Evolutionary conservation across 495 filamentous ascomycete genomes (phyloP).

Genomic region (Bathelium albidoporum): DNA sequence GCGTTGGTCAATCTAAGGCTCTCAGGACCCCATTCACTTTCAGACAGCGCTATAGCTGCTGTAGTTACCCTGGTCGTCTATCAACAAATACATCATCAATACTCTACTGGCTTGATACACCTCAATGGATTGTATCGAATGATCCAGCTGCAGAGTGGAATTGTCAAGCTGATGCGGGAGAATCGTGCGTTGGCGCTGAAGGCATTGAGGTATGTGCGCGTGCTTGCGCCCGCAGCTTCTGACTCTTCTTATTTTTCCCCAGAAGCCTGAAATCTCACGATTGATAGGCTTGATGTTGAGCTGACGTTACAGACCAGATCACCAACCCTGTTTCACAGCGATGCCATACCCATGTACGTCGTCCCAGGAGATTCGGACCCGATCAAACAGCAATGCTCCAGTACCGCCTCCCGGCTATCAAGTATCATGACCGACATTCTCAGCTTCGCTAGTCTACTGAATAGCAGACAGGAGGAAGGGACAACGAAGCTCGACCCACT

Average conservation of each 20-base stretch:
- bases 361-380: neutral
- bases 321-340: constrained; percentile 2
- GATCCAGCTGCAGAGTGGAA: constrained; percentile 21
- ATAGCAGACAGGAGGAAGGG: constrained; percentile 1
- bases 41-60: constrained; percentile 20
- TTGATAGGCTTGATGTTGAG: neutral
- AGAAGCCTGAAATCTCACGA: neutral
- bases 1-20: constrained; percentile 18
- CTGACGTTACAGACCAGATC: neutral
- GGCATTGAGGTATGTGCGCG: neutral
- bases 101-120: constrained; percentile 20
- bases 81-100: constrained; percentile 20
- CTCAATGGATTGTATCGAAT: constrained; percentile 22
- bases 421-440: neutral
- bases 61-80: constrained; percentile 21
- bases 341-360: neutral
- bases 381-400: neutral
- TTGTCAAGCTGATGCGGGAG: constrained; percentile 14
- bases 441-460: neutral
- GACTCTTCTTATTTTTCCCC: neutral
- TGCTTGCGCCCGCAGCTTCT: neutral
- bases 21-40: constrained; percentile 13
- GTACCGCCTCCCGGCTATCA: neutral
- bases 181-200: constrained; percentile 1
- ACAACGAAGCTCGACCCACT: constrained; percentile 1